Conservation (phyloP, 2,329 filamentous ascomycete genomes). For the Aphanoascus verrucosus region DNA sequence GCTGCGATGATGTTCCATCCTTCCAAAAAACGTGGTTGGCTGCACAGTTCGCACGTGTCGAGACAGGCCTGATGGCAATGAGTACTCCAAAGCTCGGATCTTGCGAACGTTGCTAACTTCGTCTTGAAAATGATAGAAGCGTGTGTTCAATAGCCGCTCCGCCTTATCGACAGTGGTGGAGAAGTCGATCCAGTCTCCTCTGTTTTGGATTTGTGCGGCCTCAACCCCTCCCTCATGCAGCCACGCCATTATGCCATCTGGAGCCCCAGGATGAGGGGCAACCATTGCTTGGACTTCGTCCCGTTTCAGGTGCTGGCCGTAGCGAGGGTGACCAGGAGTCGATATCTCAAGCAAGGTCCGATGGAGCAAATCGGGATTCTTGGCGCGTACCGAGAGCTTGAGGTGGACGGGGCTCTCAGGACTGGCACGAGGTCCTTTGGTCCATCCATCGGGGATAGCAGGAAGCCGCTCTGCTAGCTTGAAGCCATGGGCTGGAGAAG, state of each 20-base stretch:
- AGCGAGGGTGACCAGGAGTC: conserved; percentile 47
- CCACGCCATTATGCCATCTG: conserved; percentile 46
- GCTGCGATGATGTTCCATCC: conserved; percentile 5
- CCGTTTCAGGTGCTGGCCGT: conserved; percentile 52
- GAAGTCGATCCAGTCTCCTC: conserved; percentile 54
- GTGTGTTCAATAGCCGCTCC: conserved; percentile 12
- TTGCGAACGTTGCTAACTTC: conserved; percentile 19
- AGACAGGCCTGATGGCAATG: conserved; percentile 47
- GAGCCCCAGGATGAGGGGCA: conserved; percentile 41
- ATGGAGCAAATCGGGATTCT: conserved; percentile 44
- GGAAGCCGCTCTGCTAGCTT: conserved; percentile 16
- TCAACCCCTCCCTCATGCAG: conserved; percentile 43
- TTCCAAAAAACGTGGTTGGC: conserved; percentile 53
- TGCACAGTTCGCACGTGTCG: conserved; percentile 52
- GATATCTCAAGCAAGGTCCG: conserved; percentile 51
- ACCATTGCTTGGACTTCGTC: conserved; percentile 47
- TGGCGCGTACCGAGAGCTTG: conserved; percentile 41
- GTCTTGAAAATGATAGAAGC: conserved; percentile 12
- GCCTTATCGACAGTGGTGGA: conserved; percentile 10
- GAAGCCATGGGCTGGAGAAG: conserved; percentile 5
- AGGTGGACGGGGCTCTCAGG: conserved; percentile 38
- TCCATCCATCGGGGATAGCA: conserved; percentile 27
- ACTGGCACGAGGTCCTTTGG: conserved; percentile 19
- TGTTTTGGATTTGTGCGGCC: conserved; percentile 36
- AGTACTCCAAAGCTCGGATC: conserved; percentile 51